Evolutionary conservation across 2,329 filamentous ascomycete genomes (phyloP).

Genomic region (Furcasterigmium sp.): DNA sequence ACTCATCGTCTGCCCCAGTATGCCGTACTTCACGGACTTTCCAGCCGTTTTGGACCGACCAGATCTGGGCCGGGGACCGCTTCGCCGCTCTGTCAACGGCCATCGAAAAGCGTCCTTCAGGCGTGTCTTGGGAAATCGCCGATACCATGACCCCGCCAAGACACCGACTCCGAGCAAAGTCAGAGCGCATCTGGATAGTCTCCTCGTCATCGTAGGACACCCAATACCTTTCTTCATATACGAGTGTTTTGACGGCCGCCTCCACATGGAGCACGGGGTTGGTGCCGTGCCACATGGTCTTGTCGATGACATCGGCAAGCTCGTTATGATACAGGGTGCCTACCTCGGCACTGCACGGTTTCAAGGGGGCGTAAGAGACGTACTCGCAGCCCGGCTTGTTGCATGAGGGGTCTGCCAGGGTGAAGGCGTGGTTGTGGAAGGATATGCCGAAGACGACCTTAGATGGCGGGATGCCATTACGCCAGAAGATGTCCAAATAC

Average conservation of each 20-base stretch:
- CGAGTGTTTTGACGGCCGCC: conserved; percentile 20
- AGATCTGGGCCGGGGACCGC: no score
- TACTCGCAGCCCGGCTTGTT: conserved; percentile 14
- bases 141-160: conserved; percentile 20
- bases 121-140: conserved; percentile 10
- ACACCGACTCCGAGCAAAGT: conserved; percentile 17
- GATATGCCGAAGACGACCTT: conserved; percentile 37
- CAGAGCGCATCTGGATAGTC: conserved; percentile 4
- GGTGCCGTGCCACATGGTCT: conserved; percentile 2
- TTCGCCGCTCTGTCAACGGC: no score
- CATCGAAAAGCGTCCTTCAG: no score
- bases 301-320: conserved; percentile 14
- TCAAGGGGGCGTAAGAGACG: conserved; percentile 7
- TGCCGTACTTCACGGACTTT: no score
- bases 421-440: conserved; percentile 31
- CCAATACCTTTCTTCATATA: conserved; percentile 19
- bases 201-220: conserved; percentile 22
- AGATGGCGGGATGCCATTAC: conserved; percentile 30
- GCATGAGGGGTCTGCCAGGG: conserved; percentile 9
- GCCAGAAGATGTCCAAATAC: conserved; percentile 40
- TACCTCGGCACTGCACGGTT: conserved; percentile 11
- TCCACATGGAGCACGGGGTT: conserved; percentile 11
- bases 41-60: no score
- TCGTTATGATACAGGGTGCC: conserved; percentile 18
- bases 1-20: no score